These are phyloP conservation scores for Ophiocordyceps camponoti-saundersi DNA, from an alignment of 2,329 filamentous ascomycete species.

Conservation along the genomic window DNA sequence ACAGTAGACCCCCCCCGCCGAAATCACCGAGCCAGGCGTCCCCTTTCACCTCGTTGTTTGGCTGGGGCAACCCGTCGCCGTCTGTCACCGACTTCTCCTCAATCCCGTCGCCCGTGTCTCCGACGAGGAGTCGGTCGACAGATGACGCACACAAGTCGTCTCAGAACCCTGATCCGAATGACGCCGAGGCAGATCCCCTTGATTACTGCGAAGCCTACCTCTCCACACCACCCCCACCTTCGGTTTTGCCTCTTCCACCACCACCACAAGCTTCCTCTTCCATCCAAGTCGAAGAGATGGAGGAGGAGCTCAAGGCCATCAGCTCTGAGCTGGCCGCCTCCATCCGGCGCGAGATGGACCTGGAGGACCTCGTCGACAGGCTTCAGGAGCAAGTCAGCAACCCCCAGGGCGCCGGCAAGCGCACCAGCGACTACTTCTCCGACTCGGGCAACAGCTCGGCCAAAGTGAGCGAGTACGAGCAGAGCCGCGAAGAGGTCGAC, in stretches of 20 bases:
- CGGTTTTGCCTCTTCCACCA: slow-evolving; percentile 16
- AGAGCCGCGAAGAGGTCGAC: slow-evolving; percentile 56
- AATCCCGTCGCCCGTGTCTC: slow-evolving; percentile 33
- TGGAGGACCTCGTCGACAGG: slow-evolving; percentile 84
- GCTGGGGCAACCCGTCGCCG: slow-evolving; percentile 30
- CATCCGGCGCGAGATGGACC: slow-evolving; percentile 86
- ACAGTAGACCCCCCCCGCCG: slow-evolving; percentile 37
- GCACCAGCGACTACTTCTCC: slow-evolving; percentile 95
- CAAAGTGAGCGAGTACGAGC: slow-evolving; percentile 53
- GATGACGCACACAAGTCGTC: slow-evolving; percentile 16
- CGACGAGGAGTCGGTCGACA: slow-evolving; percentile 16
- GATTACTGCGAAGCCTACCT: slow-evolving; percentile 34
- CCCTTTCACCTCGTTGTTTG: slow-evolving; percentile 35
- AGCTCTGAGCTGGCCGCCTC: slow-evolving; percentile 83
- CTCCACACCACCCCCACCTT: slow-evolving; percentile 26
- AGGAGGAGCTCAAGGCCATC: slow-evolving; percentile 86
- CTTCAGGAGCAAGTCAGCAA: slow-evolving; percentile 61
- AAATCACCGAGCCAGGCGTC: slow-evolving; percentile 32
- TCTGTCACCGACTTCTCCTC: slow-evolving; percentile 34
- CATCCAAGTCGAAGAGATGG: slow-evolving; percentile 64
- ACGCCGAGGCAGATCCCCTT: slow-evolving; percentile 22
- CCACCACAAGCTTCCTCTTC: slow-evolving; percentile 20
- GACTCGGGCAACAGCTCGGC: slow-evolving; percentile 83
- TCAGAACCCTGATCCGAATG: slow-evolving; percentile 21
- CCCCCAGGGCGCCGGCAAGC: slow-evolving; percentile 40